Evolutionary conservation across 345 rosid species (phyloP).

Genomic region (Gossypium herbaceum): DNA sequence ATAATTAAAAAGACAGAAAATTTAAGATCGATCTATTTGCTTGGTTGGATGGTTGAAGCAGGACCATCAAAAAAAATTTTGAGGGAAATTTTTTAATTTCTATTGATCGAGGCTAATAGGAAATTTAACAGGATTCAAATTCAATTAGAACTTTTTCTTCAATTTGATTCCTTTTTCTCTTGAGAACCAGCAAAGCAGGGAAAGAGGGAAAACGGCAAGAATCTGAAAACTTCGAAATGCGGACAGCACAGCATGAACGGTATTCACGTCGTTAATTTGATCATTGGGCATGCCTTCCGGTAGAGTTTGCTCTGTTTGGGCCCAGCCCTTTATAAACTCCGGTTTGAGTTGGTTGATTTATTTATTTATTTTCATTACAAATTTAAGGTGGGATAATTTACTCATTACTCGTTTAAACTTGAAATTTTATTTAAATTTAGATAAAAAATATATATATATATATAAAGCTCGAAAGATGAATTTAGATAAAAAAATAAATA

Average conservation of each 20-base stretch:
- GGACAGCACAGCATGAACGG: not conserved
- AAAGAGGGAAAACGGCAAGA: not conserved
- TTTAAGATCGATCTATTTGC: slow-evolving; percentile 9
- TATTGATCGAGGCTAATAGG: not conserved
- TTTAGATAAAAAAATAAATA: no score
- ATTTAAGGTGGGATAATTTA: no score
- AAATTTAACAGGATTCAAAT: not conserved
- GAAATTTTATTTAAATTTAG: no score
- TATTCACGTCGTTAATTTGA: not conserved
- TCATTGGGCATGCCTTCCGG: not conserved
- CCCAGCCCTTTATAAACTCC: not conserved
- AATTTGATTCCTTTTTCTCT: not conserved
- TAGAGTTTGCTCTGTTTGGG: not conserved
- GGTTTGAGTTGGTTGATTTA: not conserved
- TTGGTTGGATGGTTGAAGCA: not conserved
- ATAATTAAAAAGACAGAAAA: not conserved
- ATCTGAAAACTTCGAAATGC: not conserved
- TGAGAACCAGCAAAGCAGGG: not conserved
- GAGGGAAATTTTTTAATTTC: not conserved
- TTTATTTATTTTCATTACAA: no score
- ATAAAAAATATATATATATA: no score
- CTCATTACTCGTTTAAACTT: no score
- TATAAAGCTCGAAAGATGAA: no score
- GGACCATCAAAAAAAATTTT: not conserved
- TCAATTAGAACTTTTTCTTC: not conserved